Evolutionary conservation across 78 protist species (phyloP).

Genomic region (Pelomyxa schiedti): DNA sequence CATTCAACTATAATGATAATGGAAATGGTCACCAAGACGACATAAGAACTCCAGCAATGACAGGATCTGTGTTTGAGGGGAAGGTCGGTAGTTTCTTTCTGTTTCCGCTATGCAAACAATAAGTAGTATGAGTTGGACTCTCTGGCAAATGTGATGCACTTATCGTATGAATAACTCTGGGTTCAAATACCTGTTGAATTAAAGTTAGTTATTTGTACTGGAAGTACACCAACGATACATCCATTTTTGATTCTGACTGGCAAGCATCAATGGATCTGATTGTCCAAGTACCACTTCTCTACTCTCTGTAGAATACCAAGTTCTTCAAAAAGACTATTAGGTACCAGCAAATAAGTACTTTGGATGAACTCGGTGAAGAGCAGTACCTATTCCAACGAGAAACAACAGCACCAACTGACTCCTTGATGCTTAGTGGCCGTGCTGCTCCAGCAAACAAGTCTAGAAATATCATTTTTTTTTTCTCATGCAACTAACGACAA

Average conservation of each 20-base stretch:
- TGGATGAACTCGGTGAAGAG: constrained; percentile 7
- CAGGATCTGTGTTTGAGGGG: constrained; percentile 11
- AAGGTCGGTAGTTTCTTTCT: too few species aligned
- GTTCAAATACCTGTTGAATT: too few species aligned
- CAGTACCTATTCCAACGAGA: not conserved
- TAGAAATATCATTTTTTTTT: too few species aligned
- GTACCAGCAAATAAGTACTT: not conserved
- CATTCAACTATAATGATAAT: constrained; percentile 14
- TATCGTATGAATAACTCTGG: not conserved
- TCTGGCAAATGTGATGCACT: constrained; percentile 1
- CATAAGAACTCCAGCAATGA: not conserved
- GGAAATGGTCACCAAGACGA: not conserved
- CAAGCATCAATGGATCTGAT: not conserved
- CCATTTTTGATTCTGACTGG: constrained; percentile 17
- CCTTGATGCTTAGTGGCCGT: too few species aligned
- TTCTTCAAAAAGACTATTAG: not conserved
- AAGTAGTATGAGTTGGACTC: constrained; percentile 53
- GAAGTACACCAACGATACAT: constrained; percentile 2
- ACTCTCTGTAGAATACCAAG: not conserved
- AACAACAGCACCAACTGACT: not conserved
- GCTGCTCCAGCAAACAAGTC: too few species aligned
- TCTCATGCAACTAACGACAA: too few species aligned
- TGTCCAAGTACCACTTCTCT: not conserved
- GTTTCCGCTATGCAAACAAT: too few species aligned
- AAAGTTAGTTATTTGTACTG: too few species aligned